These are phyloP conservation scores for Pachysandra terminalis DNA, from an alignment of 164 flowering plant genomes.

Conservation along the genomic window DNA sequence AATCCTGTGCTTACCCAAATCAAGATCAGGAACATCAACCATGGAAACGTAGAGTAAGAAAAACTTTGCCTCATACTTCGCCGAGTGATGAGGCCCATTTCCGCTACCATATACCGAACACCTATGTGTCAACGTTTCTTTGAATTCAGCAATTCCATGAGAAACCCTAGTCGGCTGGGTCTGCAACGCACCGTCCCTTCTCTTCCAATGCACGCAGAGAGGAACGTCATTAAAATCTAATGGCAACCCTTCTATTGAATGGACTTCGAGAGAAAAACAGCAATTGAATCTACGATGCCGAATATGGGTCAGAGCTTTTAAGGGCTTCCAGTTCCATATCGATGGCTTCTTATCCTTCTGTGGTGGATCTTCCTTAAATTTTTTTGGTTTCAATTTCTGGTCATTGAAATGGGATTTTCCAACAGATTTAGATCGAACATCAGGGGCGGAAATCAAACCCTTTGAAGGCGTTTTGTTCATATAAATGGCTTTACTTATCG, in stretches of 20 bases:
- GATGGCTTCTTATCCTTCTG: slow-evolving; percentile 54
- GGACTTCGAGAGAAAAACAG: slow-evolving; percentile 70
- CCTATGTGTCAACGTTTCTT: slow-evolving; percentile 51
- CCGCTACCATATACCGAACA: slow-evolving; percentile 79
- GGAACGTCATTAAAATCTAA: slow-evolving; percentile 35
- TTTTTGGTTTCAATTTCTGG: slow-evolving; percentile 32
- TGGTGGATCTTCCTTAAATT: slow-evolving; percentile 20
- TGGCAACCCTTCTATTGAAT: slow-evolving; percentile 67
- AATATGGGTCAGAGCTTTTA: slow-evolving; percentile 61
- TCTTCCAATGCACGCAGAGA: slow-evolving; percentile 79
- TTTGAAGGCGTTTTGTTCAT: slow-evolving; percentile 36
- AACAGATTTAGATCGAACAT: slow-evolving; percentile 32
- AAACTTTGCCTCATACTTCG: slow-evolving; percentile 90
- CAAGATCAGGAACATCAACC: slow-evolving; percentile 54
- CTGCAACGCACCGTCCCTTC: slow-evolving; percentile 57
- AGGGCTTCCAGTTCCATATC: slow-evolving; percentile 80
- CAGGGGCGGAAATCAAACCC: slow-evolving; percentile 19
- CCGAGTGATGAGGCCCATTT: slow-evolving; percentile 78
- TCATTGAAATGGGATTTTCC: slow-evolving; percentile 38
- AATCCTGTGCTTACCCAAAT: slow-evolving; percentile 86
- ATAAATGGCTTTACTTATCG: slow-evolving; percentile 72
- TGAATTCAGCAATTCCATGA: slow-evolving; percentile 64
- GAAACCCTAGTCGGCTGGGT: slow-evolving; percentile 51
- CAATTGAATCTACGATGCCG: slow-evolving; percentile 56
- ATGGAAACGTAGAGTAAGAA: slow-evolving; percentile 63